Conservation (phyloP, 306 rosid species). For the Oemleria cerasiformis region DNA sequence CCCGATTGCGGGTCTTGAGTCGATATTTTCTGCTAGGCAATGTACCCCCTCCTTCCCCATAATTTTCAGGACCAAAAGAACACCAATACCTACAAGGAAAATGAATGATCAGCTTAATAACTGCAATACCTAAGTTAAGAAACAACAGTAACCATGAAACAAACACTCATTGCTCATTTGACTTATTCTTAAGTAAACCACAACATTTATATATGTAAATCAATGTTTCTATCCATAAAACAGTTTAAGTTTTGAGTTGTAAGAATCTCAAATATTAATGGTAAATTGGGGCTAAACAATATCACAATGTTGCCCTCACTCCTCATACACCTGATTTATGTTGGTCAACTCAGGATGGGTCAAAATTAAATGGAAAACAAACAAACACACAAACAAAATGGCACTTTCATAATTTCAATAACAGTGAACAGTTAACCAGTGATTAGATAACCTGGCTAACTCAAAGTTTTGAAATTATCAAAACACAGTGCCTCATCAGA, state of each 20-base stretch:
- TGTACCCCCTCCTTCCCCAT: conserved; percentile 87
- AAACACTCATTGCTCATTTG: background rate
- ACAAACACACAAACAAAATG: background rate
- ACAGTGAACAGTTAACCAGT: background rate
- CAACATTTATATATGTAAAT: conserved; percentile 1
- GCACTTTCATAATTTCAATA: background rate
- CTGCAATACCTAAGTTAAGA: background rate
- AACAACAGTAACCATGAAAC: background rate
- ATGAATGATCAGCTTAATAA: conserved; percentile 13
- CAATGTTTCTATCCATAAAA: background rate
- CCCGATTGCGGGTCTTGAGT: conserved; percentile 93
- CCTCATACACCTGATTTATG: background rate
- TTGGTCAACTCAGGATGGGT: background rate
- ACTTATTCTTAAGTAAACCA: background rate
- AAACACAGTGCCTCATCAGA: background rate
- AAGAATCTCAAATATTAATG: background rate
- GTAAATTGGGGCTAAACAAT: too few relatives aligned
- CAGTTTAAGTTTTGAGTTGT: background rate
- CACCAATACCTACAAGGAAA: conserved; percentile 82
- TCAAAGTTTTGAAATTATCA: background rate
- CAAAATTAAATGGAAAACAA: conserved; percentile 2
- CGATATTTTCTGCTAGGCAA: conserved; percentile 92
- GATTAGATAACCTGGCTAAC: background rate
- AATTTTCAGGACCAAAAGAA: conserved; percentile 94
- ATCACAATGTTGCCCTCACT: background rate